phyloP scores from a whole-genome alignment of 2,329 filamentous ascomycete species.

The Ceratocystis colombiana region DNA sequence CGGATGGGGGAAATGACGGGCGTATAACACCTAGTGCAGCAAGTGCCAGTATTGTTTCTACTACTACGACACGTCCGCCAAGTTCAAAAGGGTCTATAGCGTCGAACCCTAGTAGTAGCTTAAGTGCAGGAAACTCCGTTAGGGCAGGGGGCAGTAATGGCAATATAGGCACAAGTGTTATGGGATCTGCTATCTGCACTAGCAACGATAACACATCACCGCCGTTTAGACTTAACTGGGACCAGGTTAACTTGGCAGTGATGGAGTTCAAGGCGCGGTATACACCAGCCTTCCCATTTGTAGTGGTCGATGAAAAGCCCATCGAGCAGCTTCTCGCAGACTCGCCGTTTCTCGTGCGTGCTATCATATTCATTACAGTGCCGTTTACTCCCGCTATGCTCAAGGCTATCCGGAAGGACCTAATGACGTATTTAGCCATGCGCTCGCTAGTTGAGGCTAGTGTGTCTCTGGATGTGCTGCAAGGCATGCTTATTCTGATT shows the following conservation, averaged over 20 bases:
- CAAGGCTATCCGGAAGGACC: constrained; percentile 36
- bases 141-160: not conserved
- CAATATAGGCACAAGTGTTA: not conserved
- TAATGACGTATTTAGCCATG: constrained; percentile 37
- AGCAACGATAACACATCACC: constrained; percentile 20
- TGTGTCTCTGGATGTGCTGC: constrained; percentile 37
- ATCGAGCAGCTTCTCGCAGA: constrained; percentile 31
- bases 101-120: constrained; percentile 5
- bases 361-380: constrained; percentile 34
- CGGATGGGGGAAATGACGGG: constrained; percentile 17
- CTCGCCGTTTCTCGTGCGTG: constrained; percentile 36
- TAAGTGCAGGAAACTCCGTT: not conserved
- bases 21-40: constrained; percentile 12
- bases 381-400: constrained; percentile 30
- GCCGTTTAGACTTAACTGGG: constrained; percentile 36
- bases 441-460: constrained; percentile 37
- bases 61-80: not conserved
- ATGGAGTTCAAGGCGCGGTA: constrained; percentile 32
- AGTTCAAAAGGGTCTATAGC: constrained; percentile 11
- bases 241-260: constrained; percentile 33
- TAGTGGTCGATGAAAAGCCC: constrained; percentile 31
- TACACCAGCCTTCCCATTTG: constrained; percentile 35
- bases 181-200: not conserved
- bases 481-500: constrained; percentile 39
- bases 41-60: not conserved